Percentiles rank a stretch among this genome's conserved stretches.
Conservation (phyloP, 2,329 filamentous ascomycete genomes). For the Fusarium hainanense region DNA sequence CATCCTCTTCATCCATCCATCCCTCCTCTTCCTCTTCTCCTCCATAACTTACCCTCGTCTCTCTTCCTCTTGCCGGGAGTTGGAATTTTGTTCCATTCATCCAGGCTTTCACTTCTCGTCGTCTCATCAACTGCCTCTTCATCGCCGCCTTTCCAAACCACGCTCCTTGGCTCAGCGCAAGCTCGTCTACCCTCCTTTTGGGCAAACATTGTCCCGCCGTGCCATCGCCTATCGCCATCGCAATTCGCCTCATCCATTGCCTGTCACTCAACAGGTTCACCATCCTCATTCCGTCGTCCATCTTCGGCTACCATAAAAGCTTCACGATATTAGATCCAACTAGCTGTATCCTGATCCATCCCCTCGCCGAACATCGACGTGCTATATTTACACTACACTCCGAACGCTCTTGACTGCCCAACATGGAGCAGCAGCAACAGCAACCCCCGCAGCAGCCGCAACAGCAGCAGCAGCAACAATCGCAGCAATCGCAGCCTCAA, state of each 20-base stretch:
- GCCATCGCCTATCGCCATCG: conserved; percentile 46
- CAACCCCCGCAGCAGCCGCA: conserved; percentile 68
- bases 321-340: conserved; percentile 40
- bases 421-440: conserved; percentile 66
- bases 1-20: conserved; percentile 34
- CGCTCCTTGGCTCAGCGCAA: conserved; percentile 54
- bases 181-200: conserved; percentile 54
- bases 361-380: conserved; percentile 55
- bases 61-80: conserved; percentile 49
- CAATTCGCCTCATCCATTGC: conserved; percentile 44
- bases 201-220: conserved; percentile 50
- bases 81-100: conserved; percentile 56
- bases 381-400: conserved; percentile 28
- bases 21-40: conserved; percentile 41
- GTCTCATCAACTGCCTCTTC: conserved; percentile 52
- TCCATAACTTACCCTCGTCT: conserved; percentile 42
- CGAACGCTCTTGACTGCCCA: conserved; percentile 58
- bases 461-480: conserved; percentile 66
- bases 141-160: conserved; percentile 51
- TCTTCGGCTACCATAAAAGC: conserved; percentile 40
- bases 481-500: conserved; percentile 68
- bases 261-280: conserved; percentile 41
- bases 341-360: conserved; percentile 39
- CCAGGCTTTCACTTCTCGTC: conserved; percentile 55
- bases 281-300: conserved; percentile 40